Base-by-base conservation (phyloP, 345 rosid species). In the Clausena lansium region DNA sequence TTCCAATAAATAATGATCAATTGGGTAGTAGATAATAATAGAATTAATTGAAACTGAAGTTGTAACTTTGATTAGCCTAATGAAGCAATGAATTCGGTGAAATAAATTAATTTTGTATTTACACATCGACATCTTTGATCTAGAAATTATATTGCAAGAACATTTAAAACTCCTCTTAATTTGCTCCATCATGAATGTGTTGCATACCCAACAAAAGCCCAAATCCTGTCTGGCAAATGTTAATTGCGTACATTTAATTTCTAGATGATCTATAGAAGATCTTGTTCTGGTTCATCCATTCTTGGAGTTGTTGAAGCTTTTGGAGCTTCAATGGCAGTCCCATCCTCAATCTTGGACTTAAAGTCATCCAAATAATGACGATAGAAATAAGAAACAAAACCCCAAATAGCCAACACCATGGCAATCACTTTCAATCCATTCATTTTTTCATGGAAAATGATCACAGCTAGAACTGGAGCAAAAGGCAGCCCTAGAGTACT, bases 371-470 rank as follows among this genome's bases (percentile, higher is more conserved):
- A 63, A 67, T 84, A 84, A 2, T 86, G 85, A 78, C 83, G 89
- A 76, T 83, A 88, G 7, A 78, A 74, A 45, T 77, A 88, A 0
- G 86, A 86, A 45, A 83, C 19, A 35, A 86, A 77, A 0, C 86
- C 91, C 91, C 89, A 83, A 2, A 83, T 9, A 5, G 86, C 86
- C 77, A 88, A 38, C 52, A 74, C 41, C 83, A 86, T 79, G 14
- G 91, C 72, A 36, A 84, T 79, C 19, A 19, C 82, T 66, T 88
- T 88, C 2, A 86, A 47, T 9, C 89, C 89, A 38, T 74, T 67
- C 87, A 88, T 84, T 58, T 72, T 64, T 50, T 88, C 91, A 13
- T 78, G 76, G 72, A 84, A 83, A 50, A 84, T 33, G 28, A 86
- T 74, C 70, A 82, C 82, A 7, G 89, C 88, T 13, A 84, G 4